phyloP scores from a whole-genome alignment of 2,329 filamentous ascomycete genomes.

The Colletotrichum musicola region DNA sequence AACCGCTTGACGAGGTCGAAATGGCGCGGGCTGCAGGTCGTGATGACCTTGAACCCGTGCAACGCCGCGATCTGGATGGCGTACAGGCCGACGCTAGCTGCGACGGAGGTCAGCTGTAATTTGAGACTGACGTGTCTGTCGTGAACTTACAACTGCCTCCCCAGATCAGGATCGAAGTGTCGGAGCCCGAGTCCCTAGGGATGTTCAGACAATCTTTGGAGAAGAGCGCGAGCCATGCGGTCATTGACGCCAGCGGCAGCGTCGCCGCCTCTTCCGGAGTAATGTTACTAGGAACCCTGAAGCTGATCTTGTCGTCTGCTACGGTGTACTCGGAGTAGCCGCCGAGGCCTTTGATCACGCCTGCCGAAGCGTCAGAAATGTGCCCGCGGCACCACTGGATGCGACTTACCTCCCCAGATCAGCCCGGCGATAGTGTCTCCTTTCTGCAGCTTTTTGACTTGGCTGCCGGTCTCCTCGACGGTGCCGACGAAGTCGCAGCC shows the following conservation, averaged over 20 bases:
- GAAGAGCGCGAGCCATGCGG: conserved; percentile 55
- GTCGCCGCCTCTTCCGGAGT: conserved; percentile 50
- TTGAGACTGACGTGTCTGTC: background rate
- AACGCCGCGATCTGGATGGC: conserved; percentile 51
- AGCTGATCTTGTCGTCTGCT: conserved; percentile 56
- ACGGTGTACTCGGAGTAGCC: conserved; percentile 55
- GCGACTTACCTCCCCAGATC: conserved; percentile 45
- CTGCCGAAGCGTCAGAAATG: conserved; percentile 11
- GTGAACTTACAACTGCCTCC: conserved; percentile 55
- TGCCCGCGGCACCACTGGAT: background rate
- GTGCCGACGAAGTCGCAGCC: conserved; percentile 53
- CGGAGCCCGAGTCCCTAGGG: conserved; percentile 34
- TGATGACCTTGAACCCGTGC: conserved; percentile 49
- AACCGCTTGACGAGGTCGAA: conserved; percentile 47
- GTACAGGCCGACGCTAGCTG: conserved; percentile 54
- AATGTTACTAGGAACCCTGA: conserved; percentile 50
- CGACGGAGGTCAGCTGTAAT: rapidly evolving
- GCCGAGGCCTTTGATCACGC: conserved; percentile 49
- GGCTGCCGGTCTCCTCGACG: conserved; percentile 48
- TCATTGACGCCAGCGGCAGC: conserved; percentile 53
- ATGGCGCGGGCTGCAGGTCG: conserved; percentile 51
- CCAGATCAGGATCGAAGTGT: conserved; percentile 53
- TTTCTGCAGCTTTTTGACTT: conserved; percentile 35
- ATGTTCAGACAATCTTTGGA: conserved; percentile 53
- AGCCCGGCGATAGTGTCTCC: conserved; percentile 44